Base-by-base conservation (phyloP, 257 asterid genomes). In the Ballota nigra region DNA sequence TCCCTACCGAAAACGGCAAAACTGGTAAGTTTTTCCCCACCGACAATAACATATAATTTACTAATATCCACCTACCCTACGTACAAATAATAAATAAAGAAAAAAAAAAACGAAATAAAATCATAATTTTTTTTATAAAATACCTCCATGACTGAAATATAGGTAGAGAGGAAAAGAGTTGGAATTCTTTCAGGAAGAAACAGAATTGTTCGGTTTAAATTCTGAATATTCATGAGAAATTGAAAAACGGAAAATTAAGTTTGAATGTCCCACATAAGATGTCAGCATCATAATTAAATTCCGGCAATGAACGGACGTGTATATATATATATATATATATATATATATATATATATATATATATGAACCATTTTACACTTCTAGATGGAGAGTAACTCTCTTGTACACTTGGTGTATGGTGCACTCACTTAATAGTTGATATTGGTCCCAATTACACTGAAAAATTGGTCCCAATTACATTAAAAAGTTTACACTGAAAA, bases 1-100 rank as follows among this genome's bases (percentile, higher is more conserved):
- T 20, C 71, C 78, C 84, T 81, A 66, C 56, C 20, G 70, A 53
- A 57, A 19, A 72, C 56, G 41, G 61, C 20, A 33, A 29, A 20
- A 4, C 40, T 62, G 33, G 31, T 5, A 29, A 29, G n/a, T n/a
- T n/a, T n/a, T n/a, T n/a, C n/a, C n/a, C 26, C 41, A 65, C 58
- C 40, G 22, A 23, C 45, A 66, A 28, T 45, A 66, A 45, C 19
- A 19, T 16, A 10, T n/a, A 5, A 12, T 63, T 19, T 8, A n/a
- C n/a, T n/a, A 23, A 66, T 41, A 28, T 47, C 60, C 52, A 66
- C 60, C 60, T 66, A 66, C 71, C 60, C 15, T 10, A 34, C n/a
- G n/a, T n/a, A 11, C 23, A 9, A 36, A 41, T 16, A 2, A 11
- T 2, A 13, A 45, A 13, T 4, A 15, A 45, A 45, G 15, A 13